These are phyloP conservation scores for Choricystis sp. DNA, from an alignment of 139 green algal species.

Conservation along the genomic window DNA sequence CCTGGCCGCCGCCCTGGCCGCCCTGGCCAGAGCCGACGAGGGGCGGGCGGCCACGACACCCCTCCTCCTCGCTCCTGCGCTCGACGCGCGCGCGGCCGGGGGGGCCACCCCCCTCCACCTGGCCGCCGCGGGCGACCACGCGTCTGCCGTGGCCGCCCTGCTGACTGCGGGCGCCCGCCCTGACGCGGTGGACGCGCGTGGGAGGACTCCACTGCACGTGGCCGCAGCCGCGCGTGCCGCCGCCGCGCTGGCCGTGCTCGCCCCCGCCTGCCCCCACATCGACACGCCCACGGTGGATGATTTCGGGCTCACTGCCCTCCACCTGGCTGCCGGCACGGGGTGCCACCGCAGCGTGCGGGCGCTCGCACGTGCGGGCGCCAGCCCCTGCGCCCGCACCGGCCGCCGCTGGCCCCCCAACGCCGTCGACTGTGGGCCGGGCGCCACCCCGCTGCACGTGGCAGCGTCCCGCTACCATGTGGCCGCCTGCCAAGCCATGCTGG, in stretches of 20 bases:
- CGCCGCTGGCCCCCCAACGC: too few relatives aligned
- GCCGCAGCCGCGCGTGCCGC: not conserved
- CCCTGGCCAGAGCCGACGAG: not conserved
- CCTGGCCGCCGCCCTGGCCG: not conserved
- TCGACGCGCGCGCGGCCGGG: too few relatives aligned
- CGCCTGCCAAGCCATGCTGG: not conserved
- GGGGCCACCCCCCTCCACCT: not conserved
- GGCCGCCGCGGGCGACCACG: not conserved
- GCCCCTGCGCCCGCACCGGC: not conserved
- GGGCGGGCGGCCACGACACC: not conserved
- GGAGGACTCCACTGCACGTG: not conserved
- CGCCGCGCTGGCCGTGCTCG: not conserved
- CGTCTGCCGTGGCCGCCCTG: not conserved
- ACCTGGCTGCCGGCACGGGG: not conserved
- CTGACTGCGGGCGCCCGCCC: not conserved
- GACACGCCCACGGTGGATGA: not conserved
- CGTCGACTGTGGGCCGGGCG: too few relatives aligned
- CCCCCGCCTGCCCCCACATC: not conserved
- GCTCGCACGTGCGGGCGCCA: not conserved
- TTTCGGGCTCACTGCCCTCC: not conserved
- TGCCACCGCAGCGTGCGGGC: not conserved
- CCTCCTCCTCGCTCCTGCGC: not conserved
- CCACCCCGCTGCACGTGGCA: not conserved
- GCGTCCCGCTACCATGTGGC: too few relatives aligned
- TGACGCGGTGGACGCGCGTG: not conserved